Base-by-base conservation (phyloP, 768 basidiomycete genomes). In the Kwoniella europaea region DNA sequence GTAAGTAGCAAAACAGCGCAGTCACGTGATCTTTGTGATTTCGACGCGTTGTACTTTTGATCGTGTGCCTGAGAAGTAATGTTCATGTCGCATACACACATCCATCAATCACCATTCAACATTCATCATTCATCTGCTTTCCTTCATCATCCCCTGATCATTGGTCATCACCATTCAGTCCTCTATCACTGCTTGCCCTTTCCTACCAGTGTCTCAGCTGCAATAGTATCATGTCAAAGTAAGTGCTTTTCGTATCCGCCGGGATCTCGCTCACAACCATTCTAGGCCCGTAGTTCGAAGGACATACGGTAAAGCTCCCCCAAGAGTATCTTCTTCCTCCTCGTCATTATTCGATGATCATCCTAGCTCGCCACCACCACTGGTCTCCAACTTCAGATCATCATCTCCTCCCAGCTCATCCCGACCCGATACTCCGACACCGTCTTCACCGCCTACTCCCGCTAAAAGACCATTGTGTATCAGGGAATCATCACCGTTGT, bases 241-340 rank as follows among this genome's bases (percentile, higher is more conserved):
- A 53, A 63, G 68, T 63, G 27, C n/a, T 41, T n/a, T 52, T 16
- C 35, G 24, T 62, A 35, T 24, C 16, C 15, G 35, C 24, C 24
- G 7, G 10, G 10, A 56, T 63, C 41, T 22, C n/a, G 22, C 69
- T 71, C n/a, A 43, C 54, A 44, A n/a, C 29, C n/a, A 13, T 20
- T 41, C 9, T 61, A 79, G 77, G 67, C 73, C 73, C 9, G 54
- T 43, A n/a, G 71, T 76, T 4, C 69, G 61, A 2, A 27, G 77
- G 56, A 79, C 78, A 63, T 79, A 79, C 56, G 78, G 78, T 44
- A 67, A 64, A 64, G 41, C 57, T 3, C 60, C 62, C 2, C 61
- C 69, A 10, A 24, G 70, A 2, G 27, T 43, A 22, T 62, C 73
- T 9, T 68, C 71, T n/a, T 67, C 67, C 2, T 57, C 35, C 2